Conservation (phyloP, 2,329 filamentous ascomycete genomes). For the Decorospora gaudefroyi region DNA sequence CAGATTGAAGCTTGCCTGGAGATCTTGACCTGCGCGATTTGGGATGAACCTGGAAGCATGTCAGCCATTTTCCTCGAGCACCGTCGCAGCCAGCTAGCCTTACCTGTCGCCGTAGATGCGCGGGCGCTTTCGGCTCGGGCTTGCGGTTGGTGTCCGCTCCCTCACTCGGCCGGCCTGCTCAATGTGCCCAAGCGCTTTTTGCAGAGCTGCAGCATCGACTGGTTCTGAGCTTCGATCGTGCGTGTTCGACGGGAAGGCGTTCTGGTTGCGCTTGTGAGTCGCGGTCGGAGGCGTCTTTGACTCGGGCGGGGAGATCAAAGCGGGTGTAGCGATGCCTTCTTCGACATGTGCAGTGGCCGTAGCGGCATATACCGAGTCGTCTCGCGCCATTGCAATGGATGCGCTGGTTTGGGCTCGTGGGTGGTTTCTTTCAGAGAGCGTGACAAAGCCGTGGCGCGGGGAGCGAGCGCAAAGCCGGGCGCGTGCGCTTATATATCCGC, state of each 20-base stretch:
- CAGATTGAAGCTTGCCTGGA: constrained; percentile 89
- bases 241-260: constrained; percentile 31
- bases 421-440: constrained; percentile 3
- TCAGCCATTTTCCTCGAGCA: constrained; percentile 1
- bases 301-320: constrained; percentile 59
- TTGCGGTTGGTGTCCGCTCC: constrained; percentile 66
- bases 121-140: constrained; percentile 70
- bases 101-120: constrained; percentile 63
- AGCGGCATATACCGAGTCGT: constrained; percentile 21
- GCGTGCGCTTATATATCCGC: not conserved
- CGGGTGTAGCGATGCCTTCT: constrained; percentile 50
- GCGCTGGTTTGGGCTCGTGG: constrained; percentile 14
- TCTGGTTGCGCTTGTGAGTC: constrained; percentile 54
- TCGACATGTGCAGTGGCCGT: constrained; percentile 21
- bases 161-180: constrained; percentile 63
- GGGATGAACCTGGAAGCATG: constrained; percentile 77
- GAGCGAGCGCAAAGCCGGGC: not conserved
- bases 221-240: constrained; percentile 55
- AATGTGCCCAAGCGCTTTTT: constrained; percentile 64
- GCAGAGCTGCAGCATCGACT: constrained; percentile 63
- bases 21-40: constrained; percentile 87
- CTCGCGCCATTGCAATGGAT: constrained; percentile 26
- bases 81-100: constrained; percentile 7
- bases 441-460: constrained; percentile 4
- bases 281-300: constrained; percentile 65